These are phyloP conservation scores for Colletotrichum gigasporum DNA, from an alignment of 2,329 filamentous ascomycete genomes.

Conservation along the genomic window DNA sequence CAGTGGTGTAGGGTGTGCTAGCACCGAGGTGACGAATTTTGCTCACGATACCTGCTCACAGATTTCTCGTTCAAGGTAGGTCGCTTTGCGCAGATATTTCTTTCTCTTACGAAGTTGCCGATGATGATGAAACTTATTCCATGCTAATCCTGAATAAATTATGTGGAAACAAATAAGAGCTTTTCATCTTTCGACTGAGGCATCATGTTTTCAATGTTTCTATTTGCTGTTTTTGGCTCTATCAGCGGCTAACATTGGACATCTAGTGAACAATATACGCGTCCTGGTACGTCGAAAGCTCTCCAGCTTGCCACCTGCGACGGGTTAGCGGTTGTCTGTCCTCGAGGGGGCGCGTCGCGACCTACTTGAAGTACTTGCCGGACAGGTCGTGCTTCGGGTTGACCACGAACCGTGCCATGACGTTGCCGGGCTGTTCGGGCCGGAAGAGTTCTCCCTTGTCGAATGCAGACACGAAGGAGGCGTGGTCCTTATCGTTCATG, in stretches of 20 bases:
- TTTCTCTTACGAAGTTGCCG: slow-evolving; percentile 38
- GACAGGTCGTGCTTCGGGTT: slow-evolving; percentile 73
- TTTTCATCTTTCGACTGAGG: slow-evolving; percentile 89
- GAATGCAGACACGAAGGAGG: slow-evolving; percentile 75
- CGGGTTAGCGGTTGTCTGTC: slow-evolving; percentile 37
- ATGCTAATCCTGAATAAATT: slow-evolving; percentile 78
- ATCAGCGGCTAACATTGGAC: slow-evolving; percentile 34
- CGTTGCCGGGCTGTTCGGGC: slow-evolving; percentile 85
- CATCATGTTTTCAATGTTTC: slow-evolving; percentile 41
- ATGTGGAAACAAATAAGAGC: slow-evolving; percentile 76
- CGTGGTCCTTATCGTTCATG: slow-evolving; percentile 68
- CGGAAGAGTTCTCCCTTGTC: slow-evolving; percentile 76
- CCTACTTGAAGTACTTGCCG: slow-evolving; percentile 78
- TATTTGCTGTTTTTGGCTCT: slow-evolving; percentile 33
- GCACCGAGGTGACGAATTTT: neutral
- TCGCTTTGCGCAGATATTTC: slow-evolving; percentile 22
- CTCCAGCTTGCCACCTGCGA: slow-evolving; percentile 61
- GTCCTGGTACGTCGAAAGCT: slow-evolving; percentile 63
- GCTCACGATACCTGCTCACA: neutral
- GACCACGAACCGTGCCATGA: slow-evolving; percentile 83
- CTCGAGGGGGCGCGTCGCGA: slow-evolving; percentile 28
- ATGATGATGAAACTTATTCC: slow-evolving; percentile 78
- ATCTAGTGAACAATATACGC: slow-evolving; percentile 27
- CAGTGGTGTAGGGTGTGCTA: neutral
- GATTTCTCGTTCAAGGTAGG: slow-evolving; percentile 37